These are phyloP conservation scores for Lasiosphaeria hispida DNA, from an alignment of 495 filamentous ascomycete species.

Conservation along the genomic window DNA sequence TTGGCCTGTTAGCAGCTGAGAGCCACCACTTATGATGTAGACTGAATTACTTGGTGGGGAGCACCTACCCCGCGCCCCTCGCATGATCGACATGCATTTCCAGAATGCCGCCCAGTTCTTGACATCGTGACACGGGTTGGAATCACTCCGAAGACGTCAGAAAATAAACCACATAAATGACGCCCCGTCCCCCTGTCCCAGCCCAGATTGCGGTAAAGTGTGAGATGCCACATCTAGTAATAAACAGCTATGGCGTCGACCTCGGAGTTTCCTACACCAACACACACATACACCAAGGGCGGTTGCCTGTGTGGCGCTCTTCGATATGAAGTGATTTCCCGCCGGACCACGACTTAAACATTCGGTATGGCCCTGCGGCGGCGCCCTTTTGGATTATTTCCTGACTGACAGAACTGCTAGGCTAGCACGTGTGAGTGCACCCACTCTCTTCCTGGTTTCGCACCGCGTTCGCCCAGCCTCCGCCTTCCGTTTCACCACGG, in stretches of 20 bases:
- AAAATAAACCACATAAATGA: no score
- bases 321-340: conserved; percentile 37
- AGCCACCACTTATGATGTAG: no score
- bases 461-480: conserved; percentile 17
- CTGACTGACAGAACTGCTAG: conserved; percentile 21
- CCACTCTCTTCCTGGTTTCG: conserved; percentile 35
- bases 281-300: conserved; percentile 35
- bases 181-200: no score
- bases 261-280: conserved; percentile 28
- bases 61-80: no score
- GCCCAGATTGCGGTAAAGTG: no score
- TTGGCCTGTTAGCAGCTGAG: no score
- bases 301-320: conserved; percentile 41
- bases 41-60: no score
- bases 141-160: no score
- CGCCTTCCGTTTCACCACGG: conserved; percentile 22
- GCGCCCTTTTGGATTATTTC: background rate
- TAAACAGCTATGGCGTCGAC: conserved; percentile 3
- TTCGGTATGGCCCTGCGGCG: conserved; percentile 20
- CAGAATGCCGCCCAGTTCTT: no score
- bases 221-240: background rate
- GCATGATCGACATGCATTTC: no score
- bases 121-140: no score
- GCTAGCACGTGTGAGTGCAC: conserved; percentile 41
- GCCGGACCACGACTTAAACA: conserved; percentile 34